Percentiles rank a stretch among this genome's conserved stretches.
These are phyloP conservation scores for Berberis vulgaris DNA, from an alignment of 164 flowering plant genomes.

Conservation along the genomic window DNA sequence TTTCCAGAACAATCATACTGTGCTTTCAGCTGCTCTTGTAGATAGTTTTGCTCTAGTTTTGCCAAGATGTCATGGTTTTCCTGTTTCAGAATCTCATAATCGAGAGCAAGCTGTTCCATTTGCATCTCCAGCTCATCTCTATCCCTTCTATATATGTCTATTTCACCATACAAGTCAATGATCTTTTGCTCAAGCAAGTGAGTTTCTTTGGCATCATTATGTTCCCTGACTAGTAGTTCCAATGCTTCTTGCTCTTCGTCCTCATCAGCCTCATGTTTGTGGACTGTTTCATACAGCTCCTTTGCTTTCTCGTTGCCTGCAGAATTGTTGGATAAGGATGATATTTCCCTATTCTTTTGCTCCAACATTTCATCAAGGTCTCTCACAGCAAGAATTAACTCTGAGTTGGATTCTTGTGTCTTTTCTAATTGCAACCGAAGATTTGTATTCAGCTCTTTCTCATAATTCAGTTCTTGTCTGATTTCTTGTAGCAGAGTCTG, in stretches of 20 bases:
- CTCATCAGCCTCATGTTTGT: slow-evolving; percentile 25
- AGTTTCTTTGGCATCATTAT: slow-evolving; percentile 37
- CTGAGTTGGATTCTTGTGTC: slow-evolving; percentile 83
- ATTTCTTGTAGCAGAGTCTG: slow-evolving; percentile 51
- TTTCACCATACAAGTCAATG: slow-evolving; percentile 46
- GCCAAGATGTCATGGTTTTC: slow-evolving; percentile 61
- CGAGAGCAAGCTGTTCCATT: slow-evolving; percentile 69
- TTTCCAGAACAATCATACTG: slow-evolving; percentile 55
- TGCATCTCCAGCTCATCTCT: slow-evolving; percentile 66
- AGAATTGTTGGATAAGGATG: slow-evolving; percentile 19
- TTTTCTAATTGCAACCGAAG: slow-evolving; percentile 76
- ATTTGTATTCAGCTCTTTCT: slow-evolving; percentile 66
- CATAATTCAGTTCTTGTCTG: slow-evolving; percentile 66
- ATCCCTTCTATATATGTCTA: slow-evolving; percentile 62
- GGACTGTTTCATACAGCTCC: slow-evolving; percentile 8
- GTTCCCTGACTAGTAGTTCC: slow-evolving; percentile 55
- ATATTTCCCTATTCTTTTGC: slow-evolving; percentile 40
- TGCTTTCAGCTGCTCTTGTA: slow-evolving; percentile 59
- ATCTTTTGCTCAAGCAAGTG: slow-evolving; percentile 49
- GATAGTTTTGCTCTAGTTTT: slow-evolving; percentile 54
- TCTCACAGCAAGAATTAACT: slow-evolving; percentile 75
- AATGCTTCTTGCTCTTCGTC: slow-evolving; percentile 54
- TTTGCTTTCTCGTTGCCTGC: slow-evolving; percentile 16
- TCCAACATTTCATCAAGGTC: slow-evolving; percentile 77
- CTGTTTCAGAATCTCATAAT: slow-evolving; percentile 73